These are phyloP conservation scores for Paraphoma chrysanthemicola DNA, from an alignment of 2,329 filamentous ascomycete genomes.

Conservation along the genomic window DNA sequence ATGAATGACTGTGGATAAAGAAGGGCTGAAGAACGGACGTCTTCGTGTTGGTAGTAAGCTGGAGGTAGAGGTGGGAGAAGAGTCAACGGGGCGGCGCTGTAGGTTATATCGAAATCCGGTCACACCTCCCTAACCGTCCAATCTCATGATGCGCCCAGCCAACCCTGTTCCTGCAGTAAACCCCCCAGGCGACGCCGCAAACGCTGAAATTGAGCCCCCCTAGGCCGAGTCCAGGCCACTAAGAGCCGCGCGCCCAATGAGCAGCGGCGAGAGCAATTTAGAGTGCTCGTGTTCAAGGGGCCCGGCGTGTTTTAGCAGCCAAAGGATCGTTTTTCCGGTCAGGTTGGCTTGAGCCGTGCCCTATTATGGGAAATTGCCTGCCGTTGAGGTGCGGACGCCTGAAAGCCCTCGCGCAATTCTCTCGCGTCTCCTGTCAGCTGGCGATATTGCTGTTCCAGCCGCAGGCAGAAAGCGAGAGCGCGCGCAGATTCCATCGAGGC, in stretches of 20 bases:
- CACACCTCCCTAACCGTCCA: slow-evolving; percentile 16
- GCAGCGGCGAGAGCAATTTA: slow-evolving; percentile 13
- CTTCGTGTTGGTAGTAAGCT: slow-evolving; percentile 15
- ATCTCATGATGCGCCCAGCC: slow-evolving; percentile 15
- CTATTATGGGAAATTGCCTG: slow-evolving; percentile 16
- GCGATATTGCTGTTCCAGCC: not conserved
- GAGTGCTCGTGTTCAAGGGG: slow-evolving; percentile 12
- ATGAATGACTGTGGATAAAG: slow-evolving; percentile 17
- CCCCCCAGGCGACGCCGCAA: slow-evolving; percentile 8
- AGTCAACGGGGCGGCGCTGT: slow-evolving; percentile 10
- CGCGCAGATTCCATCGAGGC: not conserved
- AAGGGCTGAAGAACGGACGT: slow-evolving; percentile 38
- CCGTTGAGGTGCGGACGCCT: slow-evolving; percentile 12
- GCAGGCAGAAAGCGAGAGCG: not conserved
- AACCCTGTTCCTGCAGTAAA: slow-evolving; percentile 33
- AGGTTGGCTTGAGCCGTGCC: slow-evolving; percentile 10
- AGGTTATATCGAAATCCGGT: slow-evolving; percentile 34
- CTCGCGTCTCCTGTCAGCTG: slow-evolving; percentile 4
- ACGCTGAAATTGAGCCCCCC: slow-evolving; percentile 3
- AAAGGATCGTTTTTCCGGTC: slow-evolving; percentile 12
- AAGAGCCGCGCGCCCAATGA: slow-evolving; percentile 16
- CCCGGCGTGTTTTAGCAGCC: slow-evolving; percentile 19
- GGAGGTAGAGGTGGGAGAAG: slow-evolving; percentile 15
- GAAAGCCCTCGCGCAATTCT: not conserved
- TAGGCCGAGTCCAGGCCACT: slow-evolving; percentile 3